Evolutionary conservation across 192 early-diverging fungal genomes (phyloP), one percentile per base, ranked within the genome.

Genomic region (Entophlyctis luteolus): DNA sequence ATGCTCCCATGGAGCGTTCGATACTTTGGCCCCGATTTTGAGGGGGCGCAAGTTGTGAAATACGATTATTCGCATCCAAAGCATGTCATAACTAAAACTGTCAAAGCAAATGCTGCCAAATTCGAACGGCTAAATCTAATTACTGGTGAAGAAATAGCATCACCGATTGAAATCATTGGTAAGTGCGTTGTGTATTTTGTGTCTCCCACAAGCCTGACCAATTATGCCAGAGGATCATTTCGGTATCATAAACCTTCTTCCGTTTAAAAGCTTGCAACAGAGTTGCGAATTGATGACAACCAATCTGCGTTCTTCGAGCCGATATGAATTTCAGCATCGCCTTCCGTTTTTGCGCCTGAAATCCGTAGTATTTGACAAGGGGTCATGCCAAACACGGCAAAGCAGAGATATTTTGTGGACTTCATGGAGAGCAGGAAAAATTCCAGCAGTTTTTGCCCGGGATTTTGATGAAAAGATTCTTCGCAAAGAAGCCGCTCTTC

Each of bases 1-100:
- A 25, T 74, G 66, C 33, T 71, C 42, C 42, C 56, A 56, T 54
- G 66, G 69, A 20, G 42, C 45, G 32, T 75, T 58, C 3, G 74
- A 75, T 34, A 71, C 67, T 45, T 33, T 35, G 47, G 32, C n/a
- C 6, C 55, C 32, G n/a, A 42, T 45, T 10, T 36, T 36, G 8
- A 46, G 65, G 12, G 42, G 29, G 8, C 48, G 34, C 42, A n/a
- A 42, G 39, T 38, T 1, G 70, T 67, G 5, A 55, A 31, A 14
- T 74, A 77, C 36, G 77, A 80, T 56, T 79, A 80, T 55, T 77
- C 77, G 10, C 77, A 79, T 52, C 77, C 77, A 8, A 72, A 79
- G 56, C 77, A 79, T 46, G 62, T 49, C 22, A 72, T 36, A 38
- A 73, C 73, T 55, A 32, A 23, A 37, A 72, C 38, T 23, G 39